A percentile compares a stretch with the other conserved stretches of the same genome.
These are phyloP conservation scores for Pythium rishiriense DNA, from an alignment of 352 stramenopile species.

Conservation along the genomic window DNA sequence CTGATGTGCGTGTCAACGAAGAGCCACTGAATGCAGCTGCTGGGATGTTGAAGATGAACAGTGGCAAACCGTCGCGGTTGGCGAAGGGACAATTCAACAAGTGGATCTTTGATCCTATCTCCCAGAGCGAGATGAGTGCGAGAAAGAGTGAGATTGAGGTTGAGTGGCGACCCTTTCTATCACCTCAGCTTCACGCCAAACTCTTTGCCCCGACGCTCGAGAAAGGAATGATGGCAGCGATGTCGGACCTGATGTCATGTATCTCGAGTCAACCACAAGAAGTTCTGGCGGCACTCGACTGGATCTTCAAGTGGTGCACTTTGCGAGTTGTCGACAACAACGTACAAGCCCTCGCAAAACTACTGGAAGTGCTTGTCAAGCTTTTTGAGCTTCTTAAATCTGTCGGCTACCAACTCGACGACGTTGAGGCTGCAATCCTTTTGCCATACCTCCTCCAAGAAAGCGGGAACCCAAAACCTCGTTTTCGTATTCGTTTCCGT, in stretches of 20 bases:
- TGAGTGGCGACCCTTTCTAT: slow-evolving; percentile 78
- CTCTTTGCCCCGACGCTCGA: slow-evolving; percentile 79
- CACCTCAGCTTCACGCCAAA: slow-evolving; percentile 67
- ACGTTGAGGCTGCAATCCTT: slow-evolving; percentile 82
- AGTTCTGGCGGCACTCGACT: slow-evolving; percentile 64
- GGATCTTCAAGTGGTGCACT: slow-evolving; percentile 85
- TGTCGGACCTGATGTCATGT: slow-evolving; percentile 72
- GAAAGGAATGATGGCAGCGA: slow-evolving; percentile 81
- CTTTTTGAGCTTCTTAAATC: slow-evolving; percentile 82
- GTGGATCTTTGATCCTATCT: slow-evolving; percentile 83
- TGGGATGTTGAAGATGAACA: slow-evolving; percentile 63
- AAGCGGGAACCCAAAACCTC: slow-evolving; percentile 80
- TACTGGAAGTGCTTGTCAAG: slow-evolving; percentile 81
- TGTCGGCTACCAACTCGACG: slow-evolving; percentile 63
- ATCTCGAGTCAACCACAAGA: slow-evolving; percentile 67
- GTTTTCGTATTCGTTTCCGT: slow-evolving; percentile 80
- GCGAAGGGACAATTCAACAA: slow-evolving; percentile 75
- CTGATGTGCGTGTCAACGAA: slow-evolving; percentile 16
- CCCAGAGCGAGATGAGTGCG: slow-evolving; percentile 57
- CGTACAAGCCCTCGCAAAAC: slow-evolving; percentile 78
- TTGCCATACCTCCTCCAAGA: slow-evolving; percentile 84
- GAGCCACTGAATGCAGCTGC: slow-evolving; percentile 28
- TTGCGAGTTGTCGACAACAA: slow-evolving; percentile 89
- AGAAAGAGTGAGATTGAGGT: slow-evolving; percentile 75
- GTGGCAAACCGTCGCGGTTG: slow-evolving; percentile 55